phyloP scores from a whole-genome alignment of 1,284 basidiomycete species.

The Pholiota adiposa region DNA sequence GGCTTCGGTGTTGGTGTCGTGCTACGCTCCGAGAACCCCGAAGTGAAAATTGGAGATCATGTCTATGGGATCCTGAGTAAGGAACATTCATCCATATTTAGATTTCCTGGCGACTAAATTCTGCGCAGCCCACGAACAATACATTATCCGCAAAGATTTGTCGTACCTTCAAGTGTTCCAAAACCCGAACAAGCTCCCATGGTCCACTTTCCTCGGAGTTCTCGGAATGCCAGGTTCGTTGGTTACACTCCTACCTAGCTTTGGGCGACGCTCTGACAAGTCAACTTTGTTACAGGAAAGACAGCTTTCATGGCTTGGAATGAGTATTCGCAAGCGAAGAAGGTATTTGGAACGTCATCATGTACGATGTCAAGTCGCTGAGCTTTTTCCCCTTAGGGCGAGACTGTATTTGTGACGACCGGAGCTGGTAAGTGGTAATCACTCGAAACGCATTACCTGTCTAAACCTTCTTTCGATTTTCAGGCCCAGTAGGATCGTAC shows the following conservation, averaged over 20 bases:
- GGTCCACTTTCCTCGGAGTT: conserved; percentile 51
- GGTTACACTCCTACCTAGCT: neutral
- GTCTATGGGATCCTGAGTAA: conserved; percentile 39
- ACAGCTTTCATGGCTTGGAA: conserved; percentile 43
- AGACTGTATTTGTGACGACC: conserved; percentile 59
- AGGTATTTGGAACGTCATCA: conserved; percentile 24
- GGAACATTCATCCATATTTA: conserved; percentile 2
- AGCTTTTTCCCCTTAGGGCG: conserved; percentile 39
- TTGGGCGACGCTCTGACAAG: neutral
- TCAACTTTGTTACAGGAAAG: conserved; percentile 28
- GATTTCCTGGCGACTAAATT: neutral
- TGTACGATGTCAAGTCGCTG: neutral
- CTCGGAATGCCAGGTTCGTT: conserved; percentile 46
- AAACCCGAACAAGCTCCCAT: conserved; percentile 46
- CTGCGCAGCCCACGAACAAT: conserved; percentile 33
- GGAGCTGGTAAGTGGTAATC: conserved; percentile 44
- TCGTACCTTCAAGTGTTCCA: conserved; percentile 28
- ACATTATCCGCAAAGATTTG: conserved; percentile 27
- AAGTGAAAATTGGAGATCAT: conserved; percentile 46
- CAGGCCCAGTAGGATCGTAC: conserved; percentile 44
- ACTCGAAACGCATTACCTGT: neutral
- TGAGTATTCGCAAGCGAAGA: conserved; percentile 41
- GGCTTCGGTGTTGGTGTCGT: conserved; percentile 47
- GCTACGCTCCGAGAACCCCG: conserved; percentile 44
- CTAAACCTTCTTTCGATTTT: neutral